A percentile compares a stretch with the other conserved stretches of the same genome.
Conservation (phyloP, 139 green algal genomes). For the Tetraselmis striata region DNA sequence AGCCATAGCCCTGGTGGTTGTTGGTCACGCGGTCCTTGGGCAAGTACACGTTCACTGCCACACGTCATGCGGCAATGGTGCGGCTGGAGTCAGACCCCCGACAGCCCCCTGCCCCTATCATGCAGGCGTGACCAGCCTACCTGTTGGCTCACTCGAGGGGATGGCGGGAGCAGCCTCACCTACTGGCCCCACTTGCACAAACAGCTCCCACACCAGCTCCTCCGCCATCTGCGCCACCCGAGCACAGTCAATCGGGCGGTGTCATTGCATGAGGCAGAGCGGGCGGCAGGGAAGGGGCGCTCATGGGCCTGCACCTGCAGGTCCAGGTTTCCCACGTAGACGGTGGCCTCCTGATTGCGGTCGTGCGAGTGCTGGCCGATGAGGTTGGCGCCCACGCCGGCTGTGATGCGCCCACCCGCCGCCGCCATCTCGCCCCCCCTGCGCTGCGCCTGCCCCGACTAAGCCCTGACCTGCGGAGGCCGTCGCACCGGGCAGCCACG, state of each 20-base stretch:
- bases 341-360: constrained; percentile 88
- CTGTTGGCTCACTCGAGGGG: no score
- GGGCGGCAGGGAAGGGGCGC: not conserved
- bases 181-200: constrained; percentile 90
- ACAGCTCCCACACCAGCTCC: constrained; percentile 97
- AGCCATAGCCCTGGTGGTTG: constrained; percentile 95
- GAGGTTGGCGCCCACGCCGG: constrained; percentile 86
- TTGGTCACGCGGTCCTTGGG: constrained; percentile 95
- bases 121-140: no score
- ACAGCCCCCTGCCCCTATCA: no score
- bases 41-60: constrained; percentile 92
- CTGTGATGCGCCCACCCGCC: constrained; percentile 80
- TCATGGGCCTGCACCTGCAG: constrained; percentile 33
- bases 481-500: no score
- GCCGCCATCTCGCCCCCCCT: no score
- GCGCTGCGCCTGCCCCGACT: no score
- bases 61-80: no score
- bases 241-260: not conserved
- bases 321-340: constrained; percentile 95
- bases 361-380: constrained; percentile 85
- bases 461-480: no score
- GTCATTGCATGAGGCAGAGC: not conserved
- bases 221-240: constrained; percentile 69
- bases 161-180: constrained; percentile 44
- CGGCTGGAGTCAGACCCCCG: no score